Conservation (phyloP, 768 basidiomycete species). For the Termitomyces sp. region DNA sequence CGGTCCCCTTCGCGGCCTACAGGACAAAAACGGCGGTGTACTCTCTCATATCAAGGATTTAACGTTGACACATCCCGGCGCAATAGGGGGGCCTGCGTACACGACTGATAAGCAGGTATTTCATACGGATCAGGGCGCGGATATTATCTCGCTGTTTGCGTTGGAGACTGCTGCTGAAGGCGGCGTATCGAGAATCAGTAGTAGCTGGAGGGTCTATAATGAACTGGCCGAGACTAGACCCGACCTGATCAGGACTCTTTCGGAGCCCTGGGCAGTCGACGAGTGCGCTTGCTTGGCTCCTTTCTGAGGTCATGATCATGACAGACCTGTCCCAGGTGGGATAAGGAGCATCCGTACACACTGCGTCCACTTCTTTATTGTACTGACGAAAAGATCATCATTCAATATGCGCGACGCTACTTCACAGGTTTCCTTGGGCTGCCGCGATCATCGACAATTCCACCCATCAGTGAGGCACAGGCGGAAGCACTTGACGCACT, state of each 20-base stretch:
- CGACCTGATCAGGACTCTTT: slow-evolving; percentile 36
- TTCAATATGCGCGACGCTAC: slow-evolving; percentile 41
- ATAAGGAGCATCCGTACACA: slow-evolving; percentile 26
- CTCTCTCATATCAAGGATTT: slow-evolving; percentile 21
- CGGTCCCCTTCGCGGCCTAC: slow-evolving; percentile 15
- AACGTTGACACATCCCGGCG: slow-evolving; percentile 9
- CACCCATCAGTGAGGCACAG: slow-evolving; percentile 44
- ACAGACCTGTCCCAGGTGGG: slow-evolving; percentile 23
- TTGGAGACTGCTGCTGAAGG: slow-evolving; percentile 38
- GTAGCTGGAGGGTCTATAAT: slow-evolving; percentile 39
- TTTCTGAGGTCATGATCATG: neutral
- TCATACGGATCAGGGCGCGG: slow-evolving; percentile 18
- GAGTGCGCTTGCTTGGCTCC: slow-evolving; percentile 17
- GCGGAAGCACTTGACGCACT: slow-evolving; percentile 41
- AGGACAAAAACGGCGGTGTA: slow-evolving; percentile 18
- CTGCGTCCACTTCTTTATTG: slow-evolving; percentile 35
- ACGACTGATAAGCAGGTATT: slow-evolving; percentile 22
- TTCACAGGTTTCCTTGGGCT: slow-evolving; percentile 32
- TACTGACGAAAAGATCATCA: slow-evolving; percentile 32
- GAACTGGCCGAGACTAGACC: slow-evolving; percentile 39
- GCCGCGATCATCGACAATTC: slow-evolving; percentile 29
- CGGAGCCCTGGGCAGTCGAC: slow-evolving; percentile 39
- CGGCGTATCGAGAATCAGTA: slow-evolving; percentile 41
- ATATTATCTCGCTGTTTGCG: slow-evolving; percentile 28
- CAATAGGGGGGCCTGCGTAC: slow-evolving; percentile 19